phyloP scores from a whole-genome alignment of 192 early-diverging fungal species.

The Coemansia sp. region DNA sequence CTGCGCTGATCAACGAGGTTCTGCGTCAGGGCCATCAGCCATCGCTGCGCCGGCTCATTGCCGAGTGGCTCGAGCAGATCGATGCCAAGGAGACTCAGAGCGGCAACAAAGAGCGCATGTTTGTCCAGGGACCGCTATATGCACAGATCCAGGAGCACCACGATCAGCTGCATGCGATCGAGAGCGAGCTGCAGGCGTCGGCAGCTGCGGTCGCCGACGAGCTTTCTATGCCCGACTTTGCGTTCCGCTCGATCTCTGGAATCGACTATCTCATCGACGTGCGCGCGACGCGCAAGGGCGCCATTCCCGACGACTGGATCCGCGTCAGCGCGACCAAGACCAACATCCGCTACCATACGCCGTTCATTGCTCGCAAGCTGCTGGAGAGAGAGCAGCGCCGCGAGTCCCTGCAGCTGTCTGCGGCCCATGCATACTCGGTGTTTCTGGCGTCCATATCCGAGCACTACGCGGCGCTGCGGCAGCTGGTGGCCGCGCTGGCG shows the following conservation, averaged over 20 bases:
- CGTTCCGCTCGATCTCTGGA: slow-evolving; percentile 63
- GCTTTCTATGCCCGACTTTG: slow-evolving; percentile 51
- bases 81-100: slow-evolving; percentile 47
- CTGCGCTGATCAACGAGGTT: slow-evolving; percentile 30
- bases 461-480: slow-evolving; percentile 63
- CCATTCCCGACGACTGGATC: slow-evolving; percentile 67
- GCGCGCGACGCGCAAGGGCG: slow-evolving; percentile 51
- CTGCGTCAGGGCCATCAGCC: slow-evolving; percentile 43
- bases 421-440: slow-evolving; percentile 65
- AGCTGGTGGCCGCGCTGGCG: slow-evolving; percentile 62
- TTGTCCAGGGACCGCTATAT: slow-evolving; percentile 53
- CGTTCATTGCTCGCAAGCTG: slow-evolving; percentile 55
- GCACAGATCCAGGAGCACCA: slow-evolving; percentile 53
- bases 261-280: slow-evolving; percentile 79
- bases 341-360: slow-evolving; percentile 35
- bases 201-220: slow-evolving; percentile 51
- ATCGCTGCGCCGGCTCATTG: slow-evolving; percentile 32
- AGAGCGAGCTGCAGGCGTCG: slow-evolving; percentile 55
- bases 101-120: slow-evolving; percentile 55
- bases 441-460: slow-evolving; percentile 57
- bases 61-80: slow-evolving; percentile 44
- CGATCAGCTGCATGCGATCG: slow-evolving; percentile 51
- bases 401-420: slow-evolving; percentile 60
- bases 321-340: slow-evolving; percentile 56
- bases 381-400: slow-evolving; percentile 62